Evolutionary conservation across 192 early-diverging fungal species (phyloP).

Genomic region (Funneliformis mosseae): DNA sequence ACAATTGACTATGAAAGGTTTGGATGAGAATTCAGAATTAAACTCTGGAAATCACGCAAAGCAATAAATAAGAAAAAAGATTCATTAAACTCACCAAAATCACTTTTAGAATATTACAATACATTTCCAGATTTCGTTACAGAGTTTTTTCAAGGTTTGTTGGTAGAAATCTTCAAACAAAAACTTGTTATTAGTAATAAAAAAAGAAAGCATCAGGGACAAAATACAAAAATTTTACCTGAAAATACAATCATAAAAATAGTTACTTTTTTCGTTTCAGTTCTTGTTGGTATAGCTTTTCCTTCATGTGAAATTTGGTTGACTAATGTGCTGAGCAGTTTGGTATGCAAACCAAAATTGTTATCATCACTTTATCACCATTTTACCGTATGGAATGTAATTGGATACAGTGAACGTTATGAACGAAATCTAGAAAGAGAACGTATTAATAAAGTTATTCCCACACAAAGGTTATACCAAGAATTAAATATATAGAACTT

Average conservation of each 20-base stretch:
- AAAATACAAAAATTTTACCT: background rate
- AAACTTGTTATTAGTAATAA: background rate
- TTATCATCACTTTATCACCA: background rate
- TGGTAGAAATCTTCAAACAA: background rate
- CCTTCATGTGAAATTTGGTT: background rate
- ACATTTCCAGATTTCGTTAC: background rate
- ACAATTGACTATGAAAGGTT: too few relatives aligned
- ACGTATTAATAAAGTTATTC: background rate
- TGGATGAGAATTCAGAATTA: too few relatives aligned
- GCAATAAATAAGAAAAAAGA: too few relatives aligned
- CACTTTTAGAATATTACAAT: background rate
- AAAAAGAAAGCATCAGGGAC: background rate
- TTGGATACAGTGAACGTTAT: too few relatives aligned
- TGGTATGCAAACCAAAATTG: background rate
- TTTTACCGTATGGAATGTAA: too few relatives aligned
- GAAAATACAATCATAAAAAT: too few relatives aligned
- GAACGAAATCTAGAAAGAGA: too few relatives aligned
- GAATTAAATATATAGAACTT: background rate
- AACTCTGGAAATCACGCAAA: too few relatives aligned
- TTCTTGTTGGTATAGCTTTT: background rate
- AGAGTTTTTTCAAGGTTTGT: background rate
- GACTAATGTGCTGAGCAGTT: background rate
- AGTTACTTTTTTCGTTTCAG: background rate
- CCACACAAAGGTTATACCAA: background rate
- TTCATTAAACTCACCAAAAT: background rate